Evolutionary conservation across 352 stramenopile species (phyloP).

Genomic region (Phytophthora idaei): DNA sequence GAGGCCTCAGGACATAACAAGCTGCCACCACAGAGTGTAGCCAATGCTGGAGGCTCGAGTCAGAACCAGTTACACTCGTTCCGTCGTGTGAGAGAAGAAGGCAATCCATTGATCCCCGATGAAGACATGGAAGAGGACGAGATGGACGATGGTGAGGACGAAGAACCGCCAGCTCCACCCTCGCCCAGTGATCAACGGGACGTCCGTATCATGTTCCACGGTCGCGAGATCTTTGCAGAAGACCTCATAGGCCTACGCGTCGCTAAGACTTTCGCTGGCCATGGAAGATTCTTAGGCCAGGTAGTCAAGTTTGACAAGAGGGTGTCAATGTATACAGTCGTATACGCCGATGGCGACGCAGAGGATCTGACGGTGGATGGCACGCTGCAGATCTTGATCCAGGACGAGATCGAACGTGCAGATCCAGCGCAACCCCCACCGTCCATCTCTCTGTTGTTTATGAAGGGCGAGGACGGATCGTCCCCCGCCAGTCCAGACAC

Average conservation of each 20-base stretch:
- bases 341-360: constrained; percentile 84
- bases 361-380: constrained; percentile 79
- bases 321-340: constrained; percentile 72
- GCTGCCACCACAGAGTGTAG: neutral
- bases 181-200: constrained; percentile 46
- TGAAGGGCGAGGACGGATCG: constrained; percentile 20
- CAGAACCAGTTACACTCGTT: constrained; percentile 2
- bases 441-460: constrained; percentile 39
- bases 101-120: constrained; percentile 20
- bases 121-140: constrained; percentile 30
- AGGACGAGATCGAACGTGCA: constrained; percentile 84
- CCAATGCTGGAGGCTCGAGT: neutral
- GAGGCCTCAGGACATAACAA: neutral
- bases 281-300: constrained; percentile 86
- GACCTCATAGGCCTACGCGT: constrained; percentile 85
- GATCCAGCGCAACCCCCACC: constrained; percentile 58
- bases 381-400: constrained; percentile 86
- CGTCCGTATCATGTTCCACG: constrained; percentile 75
- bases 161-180: constrained; percentile 23
- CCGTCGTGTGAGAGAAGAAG: constrained; percentile 35
- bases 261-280: constrained; percentile 79
- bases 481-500: constrained; percentile 32
- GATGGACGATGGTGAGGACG: constrained; percentile 25
- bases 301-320: constrained; percentile 87
- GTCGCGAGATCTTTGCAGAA: constrained; percentile 70